Evolutionary conservation across 2,329 filamentous ascomycete genomes (phyloP), one percentile per base, ranked within the genome.

Genomic region (Fusarium bactridioides): DNA sequence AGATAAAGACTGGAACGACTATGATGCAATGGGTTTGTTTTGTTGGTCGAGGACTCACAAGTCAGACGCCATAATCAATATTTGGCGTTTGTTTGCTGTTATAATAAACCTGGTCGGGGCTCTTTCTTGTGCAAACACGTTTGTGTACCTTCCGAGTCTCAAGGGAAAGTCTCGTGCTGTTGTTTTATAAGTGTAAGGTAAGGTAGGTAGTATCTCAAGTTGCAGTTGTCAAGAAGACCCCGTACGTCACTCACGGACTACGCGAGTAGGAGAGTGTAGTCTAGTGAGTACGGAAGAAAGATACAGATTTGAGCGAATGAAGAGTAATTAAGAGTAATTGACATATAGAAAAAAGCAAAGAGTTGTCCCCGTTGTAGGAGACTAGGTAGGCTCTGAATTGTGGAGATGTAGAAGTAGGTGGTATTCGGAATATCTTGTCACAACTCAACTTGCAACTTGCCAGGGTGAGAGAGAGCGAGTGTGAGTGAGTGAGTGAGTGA

Each of bases 41-140:
- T 55, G 48, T 57, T 66, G 69, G 33, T 44, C 29, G 25, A 55
- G 41, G 53, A 67, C 70, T 71, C 54, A 73, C 70, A 59, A 27
- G 29, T 60, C 43, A 35, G 67, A 68, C 45, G 54, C 62, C 70
- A 73, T 73, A 37, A 51, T 44, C 37, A 29, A 44, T 59, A 40
- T 29, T 68, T 53, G 65, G 31, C 43, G 44, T 40, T 64, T 25
- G 70, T 48, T 73, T 71, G 70, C 51, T 73, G 35, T 47, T 69
- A 64, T 69, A 53, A 40, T 29, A 40, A 40, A 29, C 31, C 35
- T 38, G 40, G 33, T n/a, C 27, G 35, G 35, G 44, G 48, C 33
- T 43, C 51, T 55, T 69, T 69, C 45, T 35, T 69, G 40, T 37
- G 16, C 50, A 69, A 69, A 57, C 41, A 51, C 51, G 50, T n/a